Evolutionary conservation across 192 early-diverging fungal genomes (phyloP).

Genomic region (Podila verticillata): DNA sequence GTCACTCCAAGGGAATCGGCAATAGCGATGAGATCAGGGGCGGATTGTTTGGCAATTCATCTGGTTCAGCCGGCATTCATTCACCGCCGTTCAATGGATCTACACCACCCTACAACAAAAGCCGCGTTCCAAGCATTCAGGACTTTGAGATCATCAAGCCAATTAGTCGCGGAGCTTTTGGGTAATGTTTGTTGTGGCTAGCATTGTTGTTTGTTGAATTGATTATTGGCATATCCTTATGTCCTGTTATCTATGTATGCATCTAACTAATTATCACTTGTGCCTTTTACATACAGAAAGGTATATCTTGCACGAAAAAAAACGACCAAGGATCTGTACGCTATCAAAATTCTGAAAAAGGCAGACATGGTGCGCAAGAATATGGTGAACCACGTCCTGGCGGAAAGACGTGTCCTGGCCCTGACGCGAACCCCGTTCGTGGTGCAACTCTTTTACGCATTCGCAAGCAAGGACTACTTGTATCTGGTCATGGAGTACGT

Average conservation of each 20-base stretch:
- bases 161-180: conserved; percentile 94
- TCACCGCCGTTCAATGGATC: conserved; percentile 45
- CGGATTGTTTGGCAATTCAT: conserved; percentile 22
- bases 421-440: conserved; percentile 85
- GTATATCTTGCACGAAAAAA: conserved; percentile 89
- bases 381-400: conserved; percentile 92
- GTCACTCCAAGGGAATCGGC: conserved; percentile 41
- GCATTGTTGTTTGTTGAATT: background rate
- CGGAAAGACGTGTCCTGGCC: conserved; percentile 86
- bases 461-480: conserved; percentile 87
- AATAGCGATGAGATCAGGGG: conserved; percentile 6
- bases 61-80: conserved; percentile 51
- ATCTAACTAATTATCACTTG: conserved; percentile 11
- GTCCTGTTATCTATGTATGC: background rate
- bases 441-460: conserved; percentile 93
- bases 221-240: background rate
- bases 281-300: conserved; percentile 62
- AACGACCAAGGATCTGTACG: conserved; percentile 88
- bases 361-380: conserved; percentile 96
- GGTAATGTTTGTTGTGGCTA: conserved; percentile 51
- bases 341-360: conserved; percentile 93
- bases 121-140: conserved; percentile 83
- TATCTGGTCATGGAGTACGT: conserved; percentile 95
- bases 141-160: conserved; percentile 97
- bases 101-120: conserved; percentile 46